Evolutionary conservation across 352 stramenopile species (phyloP).

Genomic region (Phytophthora idaei): DNA sequence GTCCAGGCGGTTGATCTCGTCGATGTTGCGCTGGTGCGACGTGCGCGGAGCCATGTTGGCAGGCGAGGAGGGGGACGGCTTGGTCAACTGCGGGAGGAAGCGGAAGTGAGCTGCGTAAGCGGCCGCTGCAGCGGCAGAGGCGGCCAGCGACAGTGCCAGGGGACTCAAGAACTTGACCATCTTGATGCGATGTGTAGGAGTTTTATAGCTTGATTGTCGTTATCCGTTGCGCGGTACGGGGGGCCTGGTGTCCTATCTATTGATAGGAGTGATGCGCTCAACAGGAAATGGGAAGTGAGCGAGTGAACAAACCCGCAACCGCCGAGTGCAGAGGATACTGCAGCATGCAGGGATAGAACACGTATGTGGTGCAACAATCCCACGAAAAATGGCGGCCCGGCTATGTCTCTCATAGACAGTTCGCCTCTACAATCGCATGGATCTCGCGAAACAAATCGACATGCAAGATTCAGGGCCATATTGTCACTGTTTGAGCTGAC

Average conservation of each 20-base stretch:
- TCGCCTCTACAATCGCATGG: conserved; percentile 10
- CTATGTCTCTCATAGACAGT: conserved; percentile 4
- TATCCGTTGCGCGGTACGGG: conserved; percentile 23
- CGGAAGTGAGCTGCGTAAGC: conserved; percentile 41
- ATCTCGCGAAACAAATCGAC: not conserved
- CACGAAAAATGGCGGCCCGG: conserved; percentile 12
- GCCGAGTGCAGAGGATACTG: conserved; percentile 4
- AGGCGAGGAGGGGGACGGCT: conserved; percentile 7
- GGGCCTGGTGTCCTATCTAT: conserved; percentile 12
- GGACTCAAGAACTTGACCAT: conserved; percentile 49
- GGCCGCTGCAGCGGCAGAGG: conserved; percentile 37
- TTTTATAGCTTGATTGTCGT: conserved; percentile 22
- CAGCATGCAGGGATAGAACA: conserved; percentile 8
- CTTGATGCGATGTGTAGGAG: conserved; percentile 9
- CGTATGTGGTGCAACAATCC: conserved; percentile 26
- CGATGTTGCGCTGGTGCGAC: conserved; percentile 80
- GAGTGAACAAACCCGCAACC: conserved; percentile 15
- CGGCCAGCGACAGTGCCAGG: conserved; percentile 33
- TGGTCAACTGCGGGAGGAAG: conserved; percentile 29
- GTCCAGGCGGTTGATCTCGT: conserved; percentile 86
- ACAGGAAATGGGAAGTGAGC: conserved; percentile 34
- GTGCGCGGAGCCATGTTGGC: conserved; percentile 38
- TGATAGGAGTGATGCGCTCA: conserved; percentile 17
- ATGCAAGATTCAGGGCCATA: conserved; percentile 9
- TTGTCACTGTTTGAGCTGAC: conserved; percentile 1